Evolutionary conservation across 441 rosid genomes (phyloP), one percentile per base, ranked within the genome.

Genomic region (Capsella rubella): DNA sequence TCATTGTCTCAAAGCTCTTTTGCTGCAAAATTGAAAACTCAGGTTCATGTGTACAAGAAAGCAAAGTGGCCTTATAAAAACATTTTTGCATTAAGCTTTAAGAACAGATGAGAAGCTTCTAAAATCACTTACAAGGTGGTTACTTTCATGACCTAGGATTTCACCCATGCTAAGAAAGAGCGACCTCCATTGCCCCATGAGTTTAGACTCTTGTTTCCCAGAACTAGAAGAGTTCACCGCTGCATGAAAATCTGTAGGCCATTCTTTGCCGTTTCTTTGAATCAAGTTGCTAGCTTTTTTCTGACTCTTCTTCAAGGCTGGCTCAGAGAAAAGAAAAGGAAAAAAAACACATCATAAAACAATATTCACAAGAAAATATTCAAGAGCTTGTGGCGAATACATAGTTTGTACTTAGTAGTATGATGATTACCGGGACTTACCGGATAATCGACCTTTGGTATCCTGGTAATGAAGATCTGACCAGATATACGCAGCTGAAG

Each of bases 381-480:
- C 27, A 27, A 43, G 34, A 37, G 16, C 52, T 5, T 74, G 27
- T 35, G 13, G 55, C 1, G 0, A 39, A 40, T 49, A 29, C 9
- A 62, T 9, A 29, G 45, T 32, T 25, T 46, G 4, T 34, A 46
- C 12, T 37, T 37, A 14, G n/a, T 37, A 39, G 63, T 42, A 72
- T 3, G 6, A 3, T 37, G 39, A 34, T 46, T 12, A 43, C 16
- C 9, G 8, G 15, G 21, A 15, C 63, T 74, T 78, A 94, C 97
- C 93, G 12, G 87, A 64, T 62, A 90, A 66, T 71, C 95, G 87
- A 69, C 94, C 97, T 77, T 88, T 92, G 73, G 84, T 81, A 73
- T 94, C 97, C 85, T 92, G 97, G 74, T 89, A 90, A 77, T 88
- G 89, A 64, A 95, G 92, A 83, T 92, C 98, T n/a, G 96, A 84